Evolutionary conservation across 352 stramenopile species (phyloP), one percentile per base, ranked within the genome.

Genomic region (Pythium aristosporum): DNA sequence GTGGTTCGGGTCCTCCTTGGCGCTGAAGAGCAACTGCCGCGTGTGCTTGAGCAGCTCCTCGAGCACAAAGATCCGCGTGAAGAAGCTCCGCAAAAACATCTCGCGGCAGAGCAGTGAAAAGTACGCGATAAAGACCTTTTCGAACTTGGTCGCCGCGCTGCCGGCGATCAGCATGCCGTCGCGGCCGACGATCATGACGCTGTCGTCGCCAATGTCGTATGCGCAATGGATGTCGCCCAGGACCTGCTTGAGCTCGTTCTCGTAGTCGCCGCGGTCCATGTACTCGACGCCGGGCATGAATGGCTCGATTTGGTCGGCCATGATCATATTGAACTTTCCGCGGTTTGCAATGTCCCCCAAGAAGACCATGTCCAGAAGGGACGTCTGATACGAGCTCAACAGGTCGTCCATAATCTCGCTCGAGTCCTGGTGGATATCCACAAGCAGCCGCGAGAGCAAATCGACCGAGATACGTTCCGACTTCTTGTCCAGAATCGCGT

Each of bases 291-390:
- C 94, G 37, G 94, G 96, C 63, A 98, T 85, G 71, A 98, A 96
- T 21, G 96, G 96, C 11, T 96, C 96, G 61, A 99, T 98, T 68
- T 98, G 93, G 69, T 98, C 97, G 42, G 96, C 96, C 72, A 98
- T 97, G 61, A 99, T 98, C 55, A 98, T 82, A 69, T 98, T 98
- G 65, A 98, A 94, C 61, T 99, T 99, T 75, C 97, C 96, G 23
- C 95, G 76, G 58, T 98, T 96, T 0, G 76, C 73, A 30, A 92
- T 87, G 63, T 98, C 93, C 25, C 92, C 94, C 10, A 98, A 79
- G 64, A 98, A 99, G 5, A 98, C 84, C 57, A 98, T 83, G 60
- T 98, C 83, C 23, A 99, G 69, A 21, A 99, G 78, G 43, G 92
- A 90, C 41, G 86, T 79, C 74, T 99, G 96, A 75, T 98, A 97